phyloP scores from a whole-genome alignment of 2,329 filamentous ascomycete genomes.

The Cercospora zeae-maydis region DNA sequence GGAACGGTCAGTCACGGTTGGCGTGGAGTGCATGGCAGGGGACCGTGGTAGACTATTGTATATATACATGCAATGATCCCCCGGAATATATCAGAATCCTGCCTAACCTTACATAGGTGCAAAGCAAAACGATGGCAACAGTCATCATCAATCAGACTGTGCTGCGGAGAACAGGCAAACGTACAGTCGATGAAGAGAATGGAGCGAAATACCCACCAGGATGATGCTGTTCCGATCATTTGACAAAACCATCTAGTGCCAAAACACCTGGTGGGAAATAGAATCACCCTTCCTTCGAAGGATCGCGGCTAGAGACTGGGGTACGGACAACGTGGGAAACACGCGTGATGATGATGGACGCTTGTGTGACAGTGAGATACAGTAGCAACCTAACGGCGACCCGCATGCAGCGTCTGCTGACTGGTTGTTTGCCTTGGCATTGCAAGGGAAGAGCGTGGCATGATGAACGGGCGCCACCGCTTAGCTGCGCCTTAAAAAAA shows the following conservation, averaged over 20 bases:
- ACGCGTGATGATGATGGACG: too few species aligned
- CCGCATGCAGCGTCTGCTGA: background rate
- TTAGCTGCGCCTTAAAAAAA: background rate
- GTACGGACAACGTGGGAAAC: background rate
- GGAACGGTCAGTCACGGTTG: too few species aligned
- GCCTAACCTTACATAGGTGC: too few species aligned
- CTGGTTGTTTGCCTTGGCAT: background rate
- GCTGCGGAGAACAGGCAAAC: too few species aligned
- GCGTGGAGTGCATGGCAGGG: too few species aligned
- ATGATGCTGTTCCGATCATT: background rate
- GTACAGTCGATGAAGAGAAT: too few species aligned
- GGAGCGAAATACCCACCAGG: background rate
- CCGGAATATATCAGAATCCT: too few species aligned
- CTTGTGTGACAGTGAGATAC: background rate
- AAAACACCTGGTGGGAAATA: background rate
- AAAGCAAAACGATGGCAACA: too few species aligned
- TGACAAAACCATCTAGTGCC: too few species aligned
- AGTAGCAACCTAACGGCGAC: background rate
- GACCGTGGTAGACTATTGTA: too few species aligned
- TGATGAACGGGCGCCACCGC: background rate
- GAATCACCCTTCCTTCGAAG: background rate
- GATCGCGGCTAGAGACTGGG: background rate
- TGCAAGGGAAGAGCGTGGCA: background rate
- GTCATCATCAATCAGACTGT: too few species aligned
- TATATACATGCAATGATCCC: too few species aligned